Base-by-base conservation (phyloP, 2,329 filamentous ascomycete species). In the Exophiala aquamarina region DNA sequence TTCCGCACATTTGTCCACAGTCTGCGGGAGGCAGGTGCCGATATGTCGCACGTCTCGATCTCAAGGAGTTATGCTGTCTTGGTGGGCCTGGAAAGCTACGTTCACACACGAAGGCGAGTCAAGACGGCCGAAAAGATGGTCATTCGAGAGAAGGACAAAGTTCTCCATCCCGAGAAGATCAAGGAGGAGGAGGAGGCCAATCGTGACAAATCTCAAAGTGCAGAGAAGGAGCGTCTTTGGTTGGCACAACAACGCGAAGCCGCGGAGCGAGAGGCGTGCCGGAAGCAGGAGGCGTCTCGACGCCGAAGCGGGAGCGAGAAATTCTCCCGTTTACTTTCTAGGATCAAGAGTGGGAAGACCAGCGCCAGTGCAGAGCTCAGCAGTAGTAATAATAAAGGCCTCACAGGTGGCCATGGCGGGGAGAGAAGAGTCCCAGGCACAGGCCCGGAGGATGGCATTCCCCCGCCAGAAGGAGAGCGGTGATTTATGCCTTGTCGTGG, bases 1-100 rank as follows among this genome's bases (percentile, higher is more conserved):
- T 95, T 95, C 62, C 82, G 86, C 21, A 83, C 85, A 1, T 95
- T 95, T 60, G 79, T 95, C 2, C 80, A 83, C 52, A 83, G 76
- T 7, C 73, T 96, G 3, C 81, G 83, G 57, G 82, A 84, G 1
- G 79, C 79, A 23, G 86, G 86, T 1, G 89, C 86, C 1, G 90
- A 96, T 65, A 87, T 91, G 79, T 81, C 78, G 11, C 83, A 80
- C 19, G 83, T 94, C 9, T 86, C 83, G 14, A 87, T 95, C 36
- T 89, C 84, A 33, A 84, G 89, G 59, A 86, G 85, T 2, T 95
- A 95, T 62, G 84, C 87, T 0, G 82, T 95, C 1, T 75, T 95
- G 1, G 79, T 91, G 1, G 91, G 91, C 0, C 74, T 95, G 3
- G 90, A 95, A 70, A 79, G 83, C 11, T 95, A 94, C 62, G 70